These are phyloP conservation scores for Myxozyma neotropica DNA, from an alignment of 805 yeast genomes.

Conservation along the genomic window DNA sequence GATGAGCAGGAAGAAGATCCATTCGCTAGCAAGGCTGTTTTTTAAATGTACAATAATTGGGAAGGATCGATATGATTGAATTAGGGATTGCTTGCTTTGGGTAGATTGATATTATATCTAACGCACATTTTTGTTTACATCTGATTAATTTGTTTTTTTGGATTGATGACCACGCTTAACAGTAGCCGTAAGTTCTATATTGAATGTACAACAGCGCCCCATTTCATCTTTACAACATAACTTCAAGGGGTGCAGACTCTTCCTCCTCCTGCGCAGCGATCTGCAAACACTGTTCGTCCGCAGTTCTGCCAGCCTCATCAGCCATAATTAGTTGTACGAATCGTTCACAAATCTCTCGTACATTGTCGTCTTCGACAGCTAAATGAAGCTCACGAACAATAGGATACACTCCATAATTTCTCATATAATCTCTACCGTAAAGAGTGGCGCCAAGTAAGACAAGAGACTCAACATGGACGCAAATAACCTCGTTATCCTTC, in stretches of 20 bases:
- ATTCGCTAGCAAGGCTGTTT: constrained; percentile 11
- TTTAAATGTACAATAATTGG: constrained; percentile 1
- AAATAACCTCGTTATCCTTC: constrained; percentile 60
- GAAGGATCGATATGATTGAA: neutral
- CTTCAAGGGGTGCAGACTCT: constrained; percentile 21
- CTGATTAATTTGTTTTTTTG: neutral
- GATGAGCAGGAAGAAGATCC: constrained; percentile 55
- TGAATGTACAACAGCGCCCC: too few species aligned
- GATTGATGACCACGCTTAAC: neutral
- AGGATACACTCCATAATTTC: constrained; percentile 84
- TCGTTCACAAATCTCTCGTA: constrained; percentile 75
- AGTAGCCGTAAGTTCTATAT: too few species aligned
- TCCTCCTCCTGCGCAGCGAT: constrained; percentile 49
- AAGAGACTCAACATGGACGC: constrained; percentile 76
- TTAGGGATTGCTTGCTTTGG: neutral
- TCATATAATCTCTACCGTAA: constrained; percentile 69
- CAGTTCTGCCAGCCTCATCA: constrained; percentile 51
- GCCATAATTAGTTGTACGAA: constrained; percentile 85
- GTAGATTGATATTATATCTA: too few species aligned
- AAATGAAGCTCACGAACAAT: constrained; percentile 74
- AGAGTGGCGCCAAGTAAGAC: constrained; percentile 77
- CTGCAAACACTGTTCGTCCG: constrained; percentile 52
- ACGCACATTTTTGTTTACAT: too few species aligned
- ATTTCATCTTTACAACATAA: constrained; percentile 3
- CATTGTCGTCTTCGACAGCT: constrained; percentile 47